Evolutionary conservation across 2,329 filamentous ascomycete genomes (phyloP).

Genomic region (Dryadomyces quercus-mongolicae): DNA sequence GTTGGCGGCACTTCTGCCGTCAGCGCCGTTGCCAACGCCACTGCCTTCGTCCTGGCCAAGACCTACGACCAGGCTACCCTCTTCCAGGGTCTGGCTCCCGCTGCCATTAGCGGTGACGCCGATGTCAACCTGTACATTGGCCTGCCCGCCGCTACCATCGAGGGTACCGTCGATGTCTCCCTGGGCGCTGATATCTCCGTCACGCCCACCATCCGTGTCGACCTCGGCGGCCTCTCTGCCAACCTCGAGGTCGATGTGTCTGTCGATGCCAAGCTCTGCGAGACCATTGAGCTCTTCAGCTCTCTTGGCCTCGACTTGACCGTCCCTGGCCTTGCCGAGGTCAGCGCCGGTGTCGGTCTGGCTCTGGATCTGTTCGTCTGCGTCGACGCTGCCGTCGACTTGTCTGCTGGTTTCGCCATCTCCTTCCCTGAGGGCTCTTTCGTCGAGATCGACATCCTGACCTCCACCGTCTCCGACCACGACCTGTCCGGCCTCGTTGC

Average conservation of each 20-base stretch:
- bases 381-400: slow-evolving; percentile 15
- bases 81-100: slow-evolving; percentile 11
- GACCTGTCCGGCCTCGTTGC: slow-evolving; percentile 13
- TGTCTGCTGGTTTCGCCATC: slow-evolving; percentile 16
- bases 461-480: slow-evolving; percentile 14
- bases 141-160: slow-evolving; percentile 12
- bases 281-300: slow-evolving; percentile 13
- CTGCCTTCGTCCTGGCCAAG: slow-evolving; percentile 8
- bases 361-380: slow-evolving; percentile 18
- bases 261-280: slow-evolving; percentile 14
- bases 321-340: slow-evolving; percentile 15
- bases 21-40: background rate
- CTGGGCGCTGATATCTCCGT: slow-evolving; percentile 10
- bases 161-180: slow-evolving; percentile 11
- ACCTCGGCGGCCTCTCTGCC: slow-evolving; percentile 17
- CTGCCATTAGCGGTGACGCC: slow-evolving; percentile 2
- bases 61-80: slow-evolving; percentile 11
- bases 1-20: background rate
- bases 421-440: slow-evolving; percentile 15
- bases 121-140: slow-evolving; percentile 11
- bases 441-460: slow-evolving; percentile 16
- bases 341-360: slow-evolving; percentile 15
- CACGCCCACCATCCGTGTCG: slow-evolving; percentile 10
- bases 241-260: slow-evolving; percentile 16
- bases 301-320: slow-evolving; percentile 11